Conservation (phyloP, 345 rosid species). For the Brassica cretica region DNA sequence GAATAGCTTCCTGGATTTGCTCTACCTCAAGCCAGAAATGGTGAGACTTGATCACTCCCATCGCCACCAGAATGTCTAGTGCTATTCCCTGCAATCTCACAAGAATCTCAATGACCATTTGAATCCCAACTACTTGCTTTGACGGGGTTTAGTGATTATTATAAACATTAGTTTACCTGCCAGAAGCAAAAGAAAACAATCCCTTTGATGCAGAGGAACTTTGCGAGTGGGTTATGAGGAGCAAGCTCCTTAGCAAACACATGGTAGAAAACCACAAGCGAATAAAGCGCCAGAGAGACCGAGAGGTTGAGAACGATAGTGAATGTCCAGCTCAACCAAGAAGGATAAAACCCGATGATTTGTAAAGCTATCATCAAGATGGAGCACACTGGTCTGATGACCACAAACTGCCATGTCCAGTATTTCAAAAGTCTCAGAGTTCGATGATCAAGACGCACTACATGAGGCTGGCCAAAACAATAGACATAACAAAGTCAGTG, state of each 20-base stretch:
- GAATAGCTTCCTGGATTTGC: conserved; percentile 87
- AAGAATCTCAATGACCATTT: neutral
- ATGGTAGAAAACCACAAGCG: conserved; percentile 85
- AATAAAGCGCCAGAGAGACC: conserved; percentile 85
- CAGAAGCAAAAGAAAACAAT: conserved; percentile 98
- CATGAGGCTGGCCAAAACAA: conserved; percentile 64
- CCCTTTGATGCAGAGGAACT: conserved; percentile 98
- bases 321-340: conserved; percentile 97
- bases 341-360: conserved; percentile 64
- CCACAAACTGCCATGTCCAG: conserved; percentile 98
- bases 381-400: conserved; percentile 82
- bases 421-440: conserved; percentile 73
- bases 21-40: conserved; percentile 95
- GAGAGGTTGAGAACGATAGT: conserved; percentile 82
- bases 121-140: neutral
- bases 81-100: conserved; percentile 62
- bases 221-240: conserved; percentile 92
- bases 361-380: conserved; percentile 77
- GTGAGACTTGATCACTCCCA: conserved; percentile 71
- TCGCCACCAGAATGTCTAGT: conserved; percentile 63
- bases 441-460: conserved; percentile 66
- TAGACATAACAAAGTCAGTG: neutral
- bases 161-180: conserved; percentile 60
- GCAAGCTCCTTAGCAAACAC: conserved; percentile 90
- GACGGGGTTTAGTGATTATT: neutral